Evolutionary conservation across 78 protist genomes (phyloP).

Genomic region (Pelomyxa schiedti): DNA sequence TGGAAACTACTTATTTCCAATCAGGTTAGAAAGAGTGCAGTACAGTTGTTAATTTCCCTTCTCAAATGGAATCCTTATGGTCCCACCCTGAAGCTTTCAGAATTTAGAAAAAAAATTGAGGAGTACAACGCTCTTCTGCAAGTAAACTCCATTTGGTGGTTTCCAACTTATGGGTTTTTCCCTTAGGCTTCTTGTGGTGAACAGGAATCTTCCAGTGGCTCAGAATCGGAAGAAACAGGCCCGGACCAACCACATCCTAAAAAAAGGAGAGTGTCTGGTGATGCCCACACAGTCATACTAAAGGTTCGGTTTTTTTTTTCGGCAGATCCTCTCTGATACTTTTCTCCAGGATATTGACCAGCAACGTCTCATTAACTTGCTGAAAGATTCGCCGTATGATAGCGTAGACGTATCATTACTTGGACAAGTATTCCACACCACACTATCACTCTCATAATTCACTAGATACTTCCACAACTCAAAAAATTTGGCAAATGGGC

Average conservation of each 20-base stretch:
- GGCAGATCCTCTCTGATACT: no score
- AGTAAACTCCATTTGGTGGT: no score
- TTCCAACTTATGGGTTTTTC: no score
- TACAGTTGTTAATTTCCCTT: background rate
- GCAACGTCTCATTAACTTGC: background rate
- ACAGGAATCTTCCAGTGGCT: background rate
- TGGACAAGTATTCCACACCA: background rate
- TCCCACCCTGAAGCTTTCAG: background rate
- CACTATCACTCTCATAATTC: background rate
- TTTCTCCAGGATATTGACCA: no score
- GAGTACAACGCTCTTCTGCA: no score
- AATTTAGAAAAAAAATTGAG: background rate
- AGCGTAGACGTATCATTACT: background rate
- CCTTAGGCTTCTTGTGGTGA: no score
- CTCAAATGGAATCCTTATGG: conserved; percentile 7
- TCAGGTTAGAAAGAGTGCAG: background rate
- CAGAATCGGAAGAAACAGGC: background rate
- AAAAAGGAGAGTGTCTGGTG: background rate
- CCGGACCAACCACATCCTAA: background rate
- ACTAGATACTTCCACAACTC: background rate
- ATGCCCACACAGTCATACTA: background rate
- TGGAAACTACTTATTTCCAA: no score
- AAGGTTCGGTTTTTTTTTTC: no score
- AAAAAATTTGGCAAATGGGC: background rate
- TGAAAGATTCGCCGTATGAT: background rate